Evolutionary conservation across 139 green algal species (phyloP).

Genomic region (Tetradesmus lagerheimii): DNA sequence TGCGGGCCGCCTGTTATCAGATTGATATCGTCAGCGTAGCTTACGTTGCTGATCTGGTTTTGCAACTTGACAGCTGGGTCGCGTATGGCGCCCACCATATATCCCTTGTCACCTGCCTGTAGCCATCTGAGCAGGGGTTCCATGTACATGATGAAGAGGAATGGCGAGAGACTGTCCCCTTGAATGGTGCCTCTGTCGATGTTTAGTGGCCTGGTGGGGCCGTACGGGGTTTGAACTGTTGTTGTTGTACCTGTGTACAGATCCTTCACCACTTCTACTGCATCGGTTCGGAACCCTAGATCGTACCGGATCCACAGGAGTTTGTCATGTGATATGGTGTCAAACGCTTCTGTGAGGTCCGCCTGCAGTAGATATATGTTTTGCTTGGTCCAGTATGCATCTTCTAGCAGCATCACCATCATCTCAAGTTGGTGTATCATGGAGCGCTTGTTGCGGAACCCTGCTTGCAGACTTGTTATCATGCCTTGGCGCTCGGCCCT

Average conservation of each 20-base stretch:
- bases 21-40: conserved; percentile 36
- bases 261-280: conserved; percentile 51
- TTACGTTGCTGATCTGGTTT: not conserved
- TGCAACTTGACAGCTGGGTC: not conserved
- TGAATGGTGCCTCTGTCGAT: conserved; percentile 60
- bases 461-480: conserved; percentile 52
- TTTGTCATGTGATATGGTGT: conserved; percentile 58
- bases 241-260: conserved; percentile 57
- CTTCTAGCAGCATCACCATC: conserved; percentile 48
- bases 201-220: not conserved
- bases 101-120: not conserved
- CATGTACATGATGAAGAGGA: conserved; percentile 48
- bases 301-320: conserved; percentile 57
- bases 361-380: conserved; percentile 47
- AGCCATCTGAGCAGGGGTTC: conserved; percentile 32
- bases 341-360: conserved; percentile 60
- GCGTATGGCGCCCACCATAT: not conserved
- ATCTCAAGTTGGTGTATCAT: conserved; percentile 33
- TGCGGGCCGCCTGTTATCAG: not conserved
- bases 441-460: conserved; percentile 47
- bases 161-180: conserved; percentile 58
- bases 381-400: conserved; percentile 31
- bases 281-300: conserved; percentile 53
- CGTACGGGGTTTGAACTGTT: conserved; percentile 19
- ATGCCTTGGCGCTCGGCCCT: conserved; percentile 38